Evolutionary conservation across 1,139 yeast species (phyloP).

Genomic region (Taphrina pruni): DNA sequence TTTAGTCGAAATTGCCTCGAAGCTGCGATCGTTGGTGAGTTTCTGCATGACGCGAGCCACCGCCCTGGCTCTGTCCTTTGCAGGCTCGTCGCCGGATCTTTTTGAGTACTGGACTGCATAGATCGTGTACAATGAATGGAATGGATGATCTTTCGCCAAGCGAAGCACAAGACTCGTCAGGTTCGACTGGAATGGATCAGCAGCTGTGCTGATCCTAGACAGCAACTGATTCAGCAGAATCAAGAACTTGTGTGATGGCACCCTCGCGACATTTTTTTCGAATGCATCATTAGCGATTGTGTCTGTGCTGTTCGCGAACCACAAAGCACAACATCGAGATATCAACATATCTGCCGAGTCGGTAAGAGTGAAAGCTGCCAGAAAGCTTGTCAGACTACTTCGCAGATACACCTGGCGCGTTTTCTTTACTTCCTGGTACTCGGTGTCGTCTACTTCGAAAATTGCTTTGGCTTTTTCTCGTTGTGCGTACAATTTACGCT

Average conservation of each 20-base stretch:
- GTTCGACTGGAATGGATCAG: conserved; percentile 61
- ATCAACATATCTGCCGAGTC: conserved; percentile 62
- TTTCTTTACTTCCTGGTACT: conserved; percentile 55
- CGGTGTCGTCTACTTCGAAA: conserved; percentile 58
- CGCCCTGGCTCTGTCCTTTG: conserved; percentile 25
- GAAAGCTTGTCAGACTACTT: conserved; percentile 66
- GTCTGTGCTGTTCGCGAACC: conserved; percentile 69
- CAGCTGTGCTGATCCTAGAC: conserved; percentile 66
- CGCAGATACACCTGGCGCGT: conserved; percentile 57
- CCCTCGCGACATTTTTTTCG: conserved; percentile 51
- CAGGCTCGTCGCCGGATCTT: conserved; percentile 24
- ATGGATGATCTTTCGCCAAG: conserved; percentile 70
- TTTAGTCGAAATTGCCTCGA: neutral
- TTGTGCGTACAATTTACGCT: conserved; percentile 54
- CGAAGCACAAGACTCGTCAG: conserved; percentile 60
- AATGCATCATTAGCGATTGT: conserved; percentile 52
- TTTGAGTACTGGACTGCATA: conserved; percentile 51
- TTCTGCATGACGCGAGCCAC: conserved; percentile 8
- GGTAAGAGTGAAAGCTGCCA: conserved; percentile 59
- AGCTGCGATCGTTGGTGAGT: neutral
- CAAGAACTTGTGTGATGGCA: conserved; percentile 68
- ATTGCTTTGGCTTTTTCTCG: conserved; percentile 57
- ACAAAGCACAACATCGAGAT: conserved; percentile 81
- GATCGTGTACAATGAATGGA: conserved; percentile 73
- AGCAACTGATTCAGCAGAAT: conserved; percentile 86